These are phyloP conservation scores for Holtermanniella nyarrowii DNA, from an alignment of 768 basidiomycete species.

Conservation along the genomic window DNA sequence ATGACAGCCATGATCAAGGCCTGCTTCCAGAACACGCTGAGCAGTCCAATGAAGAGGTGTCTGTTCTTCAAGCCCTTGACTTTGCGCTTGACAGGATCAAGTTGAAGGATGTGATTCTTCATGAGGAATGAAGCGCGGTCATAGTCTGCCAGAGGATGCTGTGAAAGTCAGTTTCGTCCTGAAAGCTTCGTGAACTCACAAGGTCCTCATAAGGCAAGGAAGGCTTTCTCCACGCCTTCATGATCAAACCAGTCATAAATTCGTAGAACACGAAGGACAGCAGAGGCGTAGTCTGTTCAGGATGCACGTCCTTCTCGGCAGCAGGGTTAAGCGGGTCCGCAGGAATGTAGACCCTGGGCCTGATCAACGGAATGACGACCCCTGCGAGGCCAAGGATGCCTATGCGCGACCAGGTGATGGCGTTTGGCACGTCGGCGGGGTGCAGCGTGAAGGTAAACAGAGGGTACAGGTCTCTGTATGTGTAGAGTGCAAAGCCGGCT, in stretches of 20 bases:
- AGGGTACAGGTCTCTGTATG: conserved; percentile 54
- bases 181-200: too few relatives aligned
- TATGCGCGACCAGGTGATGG: conserved; percentile 51
- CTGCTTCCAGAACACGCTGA: conserved; percentile 39
- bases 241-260: conserved; percentile 49
- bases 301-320: conserved; percentile 27
- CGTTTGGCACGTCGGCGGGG: conserved; percentile 45
- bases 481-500: conserved; percentile 47
- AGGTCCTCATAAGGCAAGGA: conserved; percentile 39
- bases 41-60: conserved; percentile 48
- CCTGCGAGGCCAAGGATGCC: conserved; percentile 46
- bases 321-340: conserved; percentile 45
- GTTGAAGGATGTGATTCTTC: conserved; percentile 27
- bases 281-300: conserved; percentile 49
- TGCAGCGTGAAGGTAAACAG: conserved; percentile 49
- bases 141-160: conserved; percentile 48
- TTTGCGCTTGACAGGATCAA: conserved; percentile 42
- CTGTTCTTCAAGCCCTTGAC: conserved; percentile 41
- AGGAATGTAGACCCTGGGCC: conserved; percentile 53
- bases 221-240: conserved; percentile 33
- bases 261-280: conserved; percentile 46
- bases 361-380: conserved; percentile 49
- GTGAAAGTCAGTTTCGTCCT: not conserved
- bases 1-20: conserved; percentile 17
- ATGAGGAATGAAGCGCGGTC: conserved; percentile 37